phyloP scores from a whole-genome alignment of 495 filamentous ascomycete genomes.

The Penicillium canescens region DNA sequence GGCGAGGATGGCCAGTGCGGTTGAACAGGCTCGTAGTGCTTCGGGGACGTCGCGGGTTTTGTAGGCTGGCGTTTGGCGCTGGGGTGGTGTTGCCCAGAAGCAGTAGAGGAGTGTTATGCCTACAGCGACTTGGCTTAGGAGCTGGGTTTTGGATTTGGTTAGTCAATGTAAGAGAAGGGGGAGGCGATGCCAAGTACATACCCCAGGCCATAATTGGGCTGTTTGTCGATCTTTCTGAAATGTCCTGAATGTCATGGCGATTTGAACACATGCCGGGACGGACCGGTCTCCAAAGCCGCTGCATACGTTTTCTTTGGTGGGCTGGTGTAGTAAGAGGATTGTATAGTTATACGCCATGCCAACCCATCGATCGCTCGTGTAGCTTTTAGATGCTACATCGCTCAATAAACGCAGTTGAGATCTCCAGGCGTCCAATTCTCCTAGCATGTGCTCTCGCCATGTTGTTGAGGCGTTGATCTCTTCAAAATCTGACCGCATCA shows the following conservation, averaged over 20 bases:
- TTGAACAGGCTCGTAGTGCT: conserved; percentile 19
- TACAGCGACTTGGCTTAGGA: conserved; percentile 21
- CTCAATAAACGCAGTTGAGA: conserved; percentile 14
- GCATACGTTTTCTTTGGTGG: conserved; percentile 14
- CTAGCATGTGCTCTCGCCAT: conserved; percentile 23
- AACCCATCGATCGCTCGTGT: conserved; percentile 24
- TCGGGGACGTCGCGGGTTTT: conserved; percentile 4
- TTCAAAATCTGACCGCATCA: conserved; percentile 19
- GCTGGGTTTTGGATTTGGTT: conserved; percentile 1
- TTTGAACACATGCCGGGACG: conserved; percentile 16
- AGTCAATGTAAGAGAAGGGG: neutral
- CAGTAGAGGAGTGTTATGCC: conserved; percentile 25
- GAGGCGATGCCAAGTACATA: neutral
- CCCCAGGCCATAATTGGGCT: conserved; percentile 25
- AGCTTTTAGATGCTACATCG: conserved; percentile 14
- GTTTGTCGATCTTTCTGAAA: conserved; percentile 25
- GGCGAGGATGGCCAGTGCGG: conserved; percentile 15
- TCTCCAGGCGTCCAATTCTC: conserved; percentile 18
- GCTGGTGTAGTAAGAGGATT: conserved; percentile 16
- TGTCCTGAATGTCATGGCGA: conserved; percentile 16
- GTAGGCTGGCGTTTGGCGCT: conserved; percentile 7
- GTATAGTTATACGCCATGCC: conserved; percentile 26
- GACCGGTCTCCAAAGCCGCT: conserved; percentile 11
- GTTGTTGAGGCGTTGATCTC: conserved; percentile 1
- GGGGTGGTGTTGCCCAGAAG: conserved; percentile 21